Evolutionary conservation across 2,329 filamentous ascomycete species (phyloP).

Genomic region (Ampelomyces quisqualis): DNA sequence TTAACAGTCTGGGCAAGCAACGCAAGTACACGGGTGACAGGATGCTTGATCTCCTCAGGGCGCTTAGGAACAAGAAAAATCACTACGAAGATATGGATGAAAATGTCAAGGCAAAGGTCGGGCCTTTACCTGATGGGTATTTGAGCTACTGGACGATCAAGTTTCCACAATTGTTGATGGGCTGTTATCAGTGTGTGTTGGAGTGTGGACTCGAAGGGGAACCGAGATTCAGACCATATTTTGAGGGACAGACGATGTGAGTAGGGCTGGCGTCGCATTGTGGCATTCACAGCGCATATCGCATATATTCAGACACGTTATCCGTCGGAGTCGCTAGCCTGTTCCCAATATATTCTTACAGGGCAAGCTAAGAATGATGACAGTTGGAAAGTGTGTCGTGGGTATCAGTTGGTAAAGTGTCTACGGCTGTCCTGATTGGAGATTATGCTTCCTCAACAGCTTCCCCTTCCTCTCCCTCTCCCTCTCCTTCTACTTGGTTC

Average conservation of each 20-base stretch:
- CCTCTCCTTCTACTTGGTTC: conserved; percentile 14
- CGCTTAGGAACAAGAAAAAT: conserved; percentile 92
- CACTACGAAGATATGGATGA: conserved; percentile 97
- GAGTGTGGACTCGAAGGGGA: conserved; percentile 63
- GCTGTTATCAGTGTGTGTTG: conserved; percentile 73
- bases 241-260: conserved; percentile 39
- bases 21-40: conserved; percentile 86
- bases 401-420: conserved; percentile 6
- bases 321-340: background rate
- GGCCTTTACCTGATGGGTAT: conserved; percentile 75
- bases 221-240: conserved; percentile 73
- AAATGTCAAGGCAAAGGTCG: conserved; percentile 70
- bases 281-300: background rate
- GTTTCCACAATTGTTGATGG: conserved; percentile 77
- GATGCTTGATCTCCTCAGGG: conserved; percentile 83
- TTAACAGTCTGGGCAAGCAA: conserved; percentile 88
- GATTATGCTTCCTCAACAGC: conserved; percentile 2
- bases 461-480: conserved; percentile 11
- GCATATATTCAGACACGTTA: too few relatives aligned
- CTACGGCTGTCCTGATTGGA: background rate
- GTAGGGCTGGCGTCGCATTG: background rate
- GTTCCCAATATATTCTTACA: background rate
- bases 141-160: conserved; percentile 77
- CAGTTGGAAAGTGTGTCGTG: background rate
- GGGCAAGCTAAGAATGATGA: background rate